Evolutionary conservation across 306 rosid species (phyloP).

Genomic region (Cicer chorassanicum): DNA sequence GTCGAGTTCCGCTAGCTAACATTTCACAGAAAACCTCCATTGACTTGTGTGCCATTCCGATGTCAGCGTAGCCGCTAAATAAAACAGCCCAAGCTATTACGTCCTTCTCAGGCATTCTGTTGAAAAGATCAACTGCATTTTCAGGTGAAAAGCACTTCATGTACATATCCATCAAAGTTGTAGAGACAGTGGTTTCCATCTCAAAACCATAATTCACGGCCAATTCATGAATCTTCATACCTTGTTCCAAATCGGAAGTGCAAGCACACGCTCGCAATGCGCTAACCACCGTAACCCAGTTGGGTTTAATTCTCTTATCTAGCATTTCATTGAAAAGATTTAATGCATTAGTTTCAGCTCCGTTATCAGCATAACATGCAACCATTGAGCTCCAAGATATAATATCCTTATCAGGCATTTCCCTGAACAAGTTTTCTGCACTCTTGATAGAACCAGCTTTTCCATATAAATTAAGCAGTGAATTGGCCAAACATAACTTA

Average conservation of each 20-base stretch:
- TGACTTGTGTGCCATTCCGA: conserved; percentile 71
- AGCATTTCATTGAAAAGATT: conserved; percentile 68
- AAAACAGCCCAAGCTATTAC: conserved; percentile 80
- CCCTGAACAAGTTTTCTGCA: conserved; percentile 63
- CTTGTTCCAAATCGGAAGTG: conserved; percentile 61
- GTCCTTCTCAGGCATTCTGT: conserved; percentile 73
- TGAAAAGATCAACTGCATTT: conserved; percentile 59
- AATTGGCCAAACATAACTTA: conserved; percentile 61
- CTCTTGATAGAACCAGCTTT: conserved; percentile 57
- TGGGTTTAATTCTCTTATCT: conserved; percentile 58
- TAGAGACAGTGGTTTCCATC: conserved; percentile 61
- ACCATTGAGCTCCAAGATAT: conserved; percentile 89
- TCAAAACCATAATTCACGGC: conserved; percentile 57
- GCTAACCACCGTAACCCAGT: conserved; percentile 62
- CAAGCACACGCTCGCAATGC: conserved; percentile 72
- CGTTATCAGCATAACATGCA: conserved; percentile 73
- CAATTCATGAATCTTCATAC: conserved; percentile 67
- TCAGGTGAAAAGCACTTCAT: conserved; percentile 73
- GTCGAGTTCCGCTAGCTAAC: conserved; percentile 56
- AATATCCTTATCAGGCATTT: conserved; percentile 64
- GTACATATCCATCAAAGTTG: conserved; percentile 73
- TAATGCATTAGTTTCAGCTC: conserved; percentile 57
- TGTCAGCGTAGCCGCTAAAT: conserved; percentile 66
- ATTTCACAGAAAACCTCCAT: conserved; percentile 58
- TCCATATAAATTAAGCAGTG: conserved; percentile 67